These are phyloP conservation scores for Colletotrichum lini DNA, from an alignment of 2,329 filamentous ascomycete species.

Conservation along the genomic window DNA sequence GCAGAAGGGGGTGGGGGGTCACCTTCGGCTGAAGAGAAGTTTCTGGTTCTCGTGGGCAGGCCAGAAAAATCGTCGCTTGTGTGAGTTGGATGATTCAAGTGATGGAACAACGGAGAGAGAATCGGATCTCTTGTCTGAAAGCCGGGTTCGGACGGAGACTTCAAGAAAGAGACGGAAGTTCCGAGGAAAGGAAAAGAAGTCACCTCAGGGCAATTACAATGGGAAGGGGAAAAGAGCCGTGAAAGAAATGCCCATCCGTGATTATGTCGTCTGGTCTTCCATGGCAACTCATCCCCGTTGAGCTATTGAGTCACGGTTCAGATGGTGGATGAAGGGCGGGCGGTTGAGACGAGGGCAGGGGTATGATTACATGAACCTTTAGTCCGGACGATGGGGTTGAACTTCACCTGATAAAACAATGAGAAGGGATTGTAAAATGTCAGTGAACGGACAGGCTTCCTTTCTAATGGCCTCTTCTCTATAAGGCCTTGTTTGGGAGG, in stretches of 20 bases:
- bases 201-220: background rate
- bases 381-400: background rate
- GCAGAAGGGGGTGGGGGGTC: too few species aligned
- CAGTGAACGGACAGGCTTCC: background rate
- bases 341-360: background rate
- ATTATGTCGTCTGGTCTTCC: slow-evolving; percentile 10
- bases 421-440: background rate
- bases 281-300: background rate
- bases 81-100: background rate
- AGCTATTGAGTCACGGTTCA: background rate
- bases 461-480: too few species aligned
- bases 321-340: background rate
- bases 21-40: background rate
- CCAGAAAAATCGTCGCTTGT: background rate
- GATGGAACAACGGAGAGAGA: background rate
- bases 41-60: background rate
- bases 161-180: background rate
- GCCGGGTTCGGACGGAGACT: too few species aligned
- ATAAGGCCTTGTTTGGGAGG: too few species aligned
- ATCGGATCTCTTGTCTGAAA: background rate
- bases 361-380: background rate
- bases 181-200: background rate
- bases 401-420: background rate
- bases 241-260: background rate
- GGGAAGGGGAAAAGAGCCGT: background rate